These are phyloP conservation scores for Heterobasidion annosum DNA, from an alignment of 1,284 basidiomycete species.

Conservation along the genomic window DNA sequence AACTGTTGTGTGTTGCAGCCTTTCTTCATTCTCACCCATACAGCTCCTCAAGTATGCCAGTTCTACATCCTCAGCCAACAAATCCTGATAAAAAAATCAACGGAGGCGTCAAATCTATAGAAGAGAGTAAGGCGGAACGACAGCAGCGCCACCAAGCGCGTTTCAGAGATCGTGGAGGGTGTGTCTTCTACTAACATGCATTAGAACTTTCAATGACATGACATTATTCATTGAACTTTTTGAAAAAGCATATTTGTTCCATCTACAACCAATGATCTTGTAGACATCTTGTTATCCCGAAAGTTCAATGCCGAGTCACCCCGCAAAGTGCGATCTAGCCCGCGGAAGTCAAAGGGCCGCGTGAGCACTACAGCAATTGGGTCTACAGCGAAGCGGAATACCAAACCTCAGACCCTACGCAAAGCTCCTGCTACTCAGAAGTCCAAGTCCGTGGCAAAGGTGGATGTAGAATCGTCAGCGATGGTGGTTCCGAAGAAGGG, in stretches of 20 bases:
- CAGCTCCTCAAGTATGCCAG: not conserved
- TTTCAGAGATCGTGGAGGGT: slow-evolving; percentile 55
- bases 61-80: not conserved
- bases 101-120: slow-evolving; percentile 24
- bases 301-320: slow-evolving; percentile 34
- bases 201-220: too few relatives aligned
- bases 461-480: not conserved
- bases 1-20: too few relatives aligned
- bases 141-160: slow-evolving; percentile 47
- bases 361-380: not conserved
- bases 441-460: not conserved
- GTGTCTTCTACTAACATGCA: not conserved
- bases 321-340: slow-evolving; percentile 14
- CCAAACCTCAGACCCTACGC: not conserved
- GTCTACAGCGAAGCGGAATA: not conserved
- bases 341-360: slow-evolving; percentile 1
- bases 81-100: not conserved
- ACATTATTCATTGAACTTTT: too few relatives aligned
- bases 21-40: too few relatives aligned
- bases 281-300: slow-evolving; percentile 30
- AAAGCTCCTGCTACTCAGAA: not conserved
- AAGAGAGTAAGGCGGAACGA: slow-evolving; percentile 46
- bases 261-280: slow-evolving; percentile 24
- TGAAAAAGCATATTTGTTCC: slow-evolving; percentile 29
- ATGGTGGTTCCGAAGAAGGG: not conserved